Percentiles rank a stretch among this genome's conserved stretches.
These are phyloP conservation scores for Boletus rufocinnamomeus DNA, from an alignment of 768 basidiomycete genomes.

Conservation along the genomic window DNA sequence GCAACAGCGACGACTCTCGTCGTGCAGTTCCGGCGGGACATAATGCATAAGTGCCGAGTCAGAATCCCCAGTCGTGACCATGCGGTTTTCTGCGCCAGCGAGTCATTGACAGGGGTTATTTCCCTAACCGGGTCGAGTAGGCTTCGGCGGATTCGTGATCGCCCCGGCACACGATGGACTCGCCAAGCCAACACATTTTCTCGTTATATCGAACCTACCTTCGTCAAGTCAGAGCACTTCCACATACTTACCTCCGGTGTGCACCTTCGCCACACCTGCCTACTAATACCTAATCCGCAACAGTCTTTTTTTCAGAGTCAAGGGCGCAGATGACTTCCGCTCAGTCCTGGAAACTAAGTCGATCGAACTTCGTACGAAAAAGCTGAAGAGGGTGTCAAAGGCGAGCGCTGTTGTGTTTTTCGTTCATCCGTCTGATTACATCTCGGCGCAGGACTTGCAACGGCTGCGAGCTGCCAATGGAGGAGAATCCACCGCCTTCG, in stretches of 20 bases:
- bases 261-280: constrained; percentile 1
- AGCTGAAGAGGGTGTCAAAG: constrained; percentile 53
- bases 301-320: constrained; percentile 68
- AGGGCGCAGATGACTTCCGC: constrained; percentile 59
- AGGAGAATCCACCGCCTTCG: constrained; percentile 52
- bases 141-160: no score
- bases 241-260: constrained; percentile 50
- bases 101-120: background rate
- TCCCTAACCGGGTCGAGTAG: background rate
- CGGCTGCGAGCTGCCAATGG: constrained; percentile 56
- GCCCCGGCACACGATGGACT: background rate
- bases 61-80: no score
- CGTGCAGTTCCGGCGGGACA: no score
- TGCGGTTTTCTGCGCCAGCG: background rate
- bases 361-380: constrained; percentile 36
- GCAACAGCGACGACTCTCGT: no score
- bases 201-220: constrained; percentile 44
- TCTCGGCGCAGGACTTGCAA: constrained; percentile 47
- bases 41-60: no score
- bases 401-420: constrained; percentile 32
- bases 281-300: constrained; percentile 1
- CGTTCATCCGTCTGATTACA: background rate
- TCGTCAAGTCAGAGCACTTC: constrained; percentile 45
- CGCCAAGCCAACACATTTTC: constrained; percentile 14
- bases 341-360: constrained; percentile 42